Evolutionary conservation across 768 basidiomycete species (phyloP), one percentile per base, ranked within the genome.

Genomic region (Tylopilus sp.): DNA sequence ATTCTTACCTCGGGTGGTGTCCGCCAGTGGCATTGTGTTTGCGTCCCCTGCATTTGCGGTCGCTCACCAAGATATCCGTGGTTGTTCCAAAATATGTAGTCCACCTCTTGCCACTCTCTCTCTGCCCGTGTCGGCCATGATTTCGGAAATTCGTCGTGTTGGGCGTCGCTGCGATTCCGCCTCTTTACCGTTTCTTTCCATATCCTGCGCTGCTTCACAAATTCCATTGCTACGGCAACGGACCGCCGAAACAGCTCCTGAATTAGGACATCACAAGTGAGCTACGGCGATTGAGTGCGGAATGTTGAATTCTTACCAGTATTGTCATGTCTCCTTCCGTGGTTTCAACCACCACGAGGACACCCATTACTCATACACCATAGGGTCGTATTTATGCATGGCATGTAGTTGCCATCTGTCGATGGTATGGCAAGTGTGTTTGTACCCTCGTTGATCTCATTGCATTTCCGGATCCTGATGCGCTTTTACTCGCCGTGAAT

Each of bases 71-170:
- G 42, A 1, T 49, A 56, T 42, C 44, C 53, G 26, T 40, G 56
- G 45, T 59, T 56, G 28, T 58, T 55, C 47, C 55, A 56, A 19
- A 58, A 54, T 52, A 60, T 57, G 34, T 52, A 50, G 40, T 67
- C 66, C 58, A 69, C 58, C 59, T 58, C 67, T 40, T 60, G 58
- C 56, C 53, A 37, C 52, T 55, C 63, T 38, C 58, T 62, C 43
- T 67, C 67, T 25, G 59, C 67, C 42, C 57, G 58, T 34, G 52
- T 57, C 22, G 66, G 61, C 60, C 67, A 67, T 37, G 66, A 55
- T 48, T 38, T 67, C 24, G 64, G 59, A 48, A 64, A 64, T 33
- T 61, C 63, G 17, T 52, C 34, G 8, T 54, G 57, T 21, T 61
- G 63, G 46, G 16, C 25, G n/a, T 69, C 53, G 34, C 34, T 34